Base-by-base conservation (phyloP, 257 asterid genomes). In the Galeopsis tetrahit region DNA sequence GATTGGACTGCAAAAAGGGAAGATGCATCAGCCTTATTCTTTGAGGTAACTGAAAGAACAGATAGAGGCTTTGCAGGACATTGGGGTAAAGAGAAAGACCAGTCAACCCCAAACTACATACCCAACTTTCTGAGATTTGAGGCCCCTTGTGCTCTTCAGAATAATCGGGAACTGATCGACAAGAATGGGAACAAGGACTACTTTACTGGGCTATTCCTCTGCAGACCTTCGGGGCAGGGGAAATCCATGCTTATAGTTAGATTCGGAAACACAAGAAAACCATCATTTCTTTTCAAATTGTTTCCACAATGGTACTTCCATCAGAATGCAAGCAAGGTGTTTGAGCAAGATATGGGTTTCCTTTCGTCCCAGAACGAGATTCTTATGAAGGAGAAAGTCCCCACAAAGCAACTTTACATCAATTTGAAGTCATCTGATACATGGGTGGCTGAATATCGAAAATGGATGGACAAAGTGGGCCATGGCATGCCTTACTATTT, bases 271-370 rank as follows among this genome's bases (percentile, higher is more conserved):
- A 84, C 96, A 8, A 83, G 84, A 68, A 67, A 85, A 63, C 76
- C 83, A n/a, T 75, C 89, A 0, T 74, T 81, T 21, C 61, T 89
- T 0, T 43, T 91, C 15, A 88, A 76, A 77, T 1, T 86, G 15
- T 73, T 93, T 68, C 98, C 98, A 0, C 39, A 51, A n/a, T 93
- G 98, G 98, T 93, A 74, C 81, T 53, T 77, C 0, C 98, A 93
- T 75, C 97, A 91, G 81, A 91, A 93, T 72, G 93, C 98, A 1
- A 57, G 95, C 61, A 93, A 93, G 82, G 97, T 93, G 6, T 93
- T 93, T 53, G 98, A 93, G 85, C 98, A 93, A 81, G 98, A 93
- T 59, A 93, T 93, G 98, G 98, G 98, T 1, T 93, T 93, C 68
- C 96, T 93, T 9, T 93, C 98, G 2, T 93, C 98, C 11, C 98